Evolutionary conservation across 148 eudicot species (phyloP).

Genomic region (Silene latifolia): DNA sequence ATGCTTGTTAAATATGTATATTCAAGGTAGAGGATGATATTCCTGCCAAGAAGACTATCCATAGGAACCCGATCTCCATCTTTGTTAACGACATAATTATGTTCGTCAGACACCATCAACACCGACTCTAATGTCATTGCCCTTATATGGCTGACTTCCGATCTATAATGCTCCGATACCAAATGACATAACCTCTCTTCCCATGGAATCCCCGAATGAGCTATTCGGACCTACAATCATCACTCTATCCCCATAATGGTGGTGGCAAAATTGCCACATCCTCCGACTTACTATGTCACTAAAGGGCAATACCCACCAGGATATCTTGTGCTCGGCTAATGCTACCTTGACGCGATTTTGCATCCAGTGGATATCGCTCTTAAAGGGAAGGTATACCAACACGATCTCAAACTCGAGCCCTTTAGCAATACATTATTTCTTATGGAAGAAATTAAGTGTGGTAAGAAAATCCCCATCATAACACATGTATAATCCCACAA

Average conservation of each 20-base stretch:
- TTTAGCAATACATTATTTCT: neutral
- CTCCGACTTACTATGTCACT: neutral
- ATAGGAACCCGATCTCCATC: slow-evolving; percentile 1
- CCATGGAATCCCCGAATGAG: neutral
- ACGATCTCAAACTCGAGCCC: slow-evolving; percentile 11
- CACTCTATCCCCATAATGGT: neutral
- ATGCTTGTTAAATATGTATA: neutral
- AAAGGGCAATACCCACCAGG: neutral
- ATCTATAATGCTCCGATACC: neutral
- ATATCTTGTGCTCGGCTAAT: neutral
- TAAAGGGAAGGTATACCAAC: neutral
- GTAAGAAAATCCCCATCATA: neutral
- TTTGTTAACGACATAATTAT: neutral
- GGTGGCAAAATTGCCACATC: neutral
- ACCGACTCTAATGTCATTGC: neutral
- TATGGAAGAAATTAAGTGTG: neutral
- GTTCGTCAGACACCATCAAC: neutral
- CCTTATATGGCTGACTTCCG: neutral
- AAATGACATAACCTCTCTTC: neutral
- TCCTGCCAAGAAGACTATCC: neutral
- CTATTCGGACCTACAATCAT: neutral
- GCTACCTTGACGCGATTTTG: neutral
- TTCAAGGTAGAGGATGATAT: neutral
- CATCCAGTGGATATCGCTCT: neutral
- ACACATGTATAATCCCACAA: slow-evolving; percentile 3